Conservation (phyloP, 345 rosid genomes). For the Melastoma malabathricum region DNA sequence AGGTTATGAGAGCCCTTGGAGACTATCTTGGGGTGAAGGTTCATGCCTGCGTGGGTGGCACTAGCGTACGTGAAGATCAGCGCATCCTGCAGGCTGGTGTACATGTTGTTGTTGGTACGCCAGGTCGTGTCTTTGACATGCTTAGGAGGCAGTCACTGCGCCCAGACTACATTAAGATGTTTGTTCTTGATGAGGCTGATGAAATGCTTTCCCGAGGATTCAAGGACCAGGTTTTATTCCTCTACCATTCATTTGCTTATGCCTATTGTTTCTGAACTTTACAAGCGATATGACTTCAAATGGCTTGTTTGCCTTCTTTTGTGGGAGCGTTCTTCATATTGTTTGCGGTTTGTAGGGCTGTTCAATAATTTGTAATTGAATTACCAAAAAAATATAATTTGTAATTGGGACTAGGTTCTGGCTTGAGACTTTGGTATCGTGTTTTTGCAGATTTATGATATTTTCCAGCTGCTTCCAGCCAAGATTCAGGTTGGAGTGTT, state of each 20-base stretch:
- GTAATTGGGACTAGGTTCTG: no score
- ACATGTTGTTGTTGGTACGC: slow-evolving; percentile 94
- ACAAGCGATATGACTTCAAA: background rate
- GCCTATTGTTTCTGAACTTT: background rate
- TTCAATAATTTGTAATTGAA: no score
- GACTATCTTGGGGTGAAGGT: slow-evolving; percentile 89
- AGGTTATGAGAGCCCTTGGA: slow-evolving; percentile 98
- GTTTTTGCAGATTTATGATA: slow-evolving; percentile 58
- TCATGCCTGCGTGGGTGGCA: slow-evolving; percentile 98
- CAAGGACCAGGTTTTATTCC: slow-evolving; percentile 65
- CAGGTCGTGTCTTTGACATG: slow-evolving; percentile 98
- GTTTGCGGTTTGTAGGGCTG: background rate
- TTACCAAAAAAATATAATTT: no score
- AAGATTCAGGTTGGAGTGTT: slow-evolving; percentile 83
- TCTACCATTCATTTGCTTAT: background rate
- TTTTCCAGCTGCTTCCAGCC: slow-evolving; percentile 71
- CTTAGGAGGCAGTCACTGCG: slow-evolving; percentile 77
- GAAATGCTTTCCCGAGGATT: slow-evolving; percentile 98
- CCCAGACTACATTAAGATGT: slow-evolving; percentile 70
- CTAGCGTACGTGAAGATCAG: slow-evolving; percentile 91
- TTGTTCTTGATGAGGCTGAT: slow-evolving; percentile 95
- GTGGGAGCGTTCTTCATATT: background rate
- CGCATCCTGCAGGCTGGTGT: slow-evolving; percentile 88
- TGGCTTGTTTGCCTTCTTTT: no score
- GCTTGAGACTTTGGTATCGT: background rate